Evolutionary conservation across 768 basidiomycete genomes (phyloP).

Genomic region (Aureoboletus auriporus): DNA sequence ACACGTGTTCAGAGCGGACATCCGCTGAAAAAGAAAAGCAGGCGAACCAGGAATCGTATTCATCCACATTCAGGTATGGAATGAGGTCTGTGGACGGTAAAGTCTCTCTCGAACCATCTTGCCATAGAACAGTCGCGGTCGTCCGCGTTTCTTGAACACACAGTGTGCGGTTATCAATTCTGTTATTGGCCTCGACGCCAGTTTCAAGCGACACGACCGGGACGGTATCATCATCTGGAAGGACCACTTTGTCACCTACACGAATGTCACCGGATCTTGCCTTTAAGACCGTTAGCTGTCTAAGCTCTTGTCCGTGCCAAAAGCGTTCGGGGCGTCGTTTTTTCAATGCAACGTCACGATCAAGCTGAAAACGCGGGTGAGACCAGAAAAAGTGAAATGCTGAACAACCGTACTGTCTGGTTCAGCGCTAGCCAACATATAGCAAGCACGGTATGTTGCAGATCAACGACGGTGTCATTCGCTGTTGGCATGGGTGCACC

Average conservation of each 20-base stretch:
- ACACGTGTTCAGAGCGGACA: constrained; percentile 9
- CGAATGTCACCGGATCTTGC: constrained; percentile 63
- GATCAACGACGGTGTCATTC: constrained; percentile 63
- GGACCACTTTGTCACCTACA: constrained; percentile 66
- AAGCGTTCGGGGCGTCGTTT: constrained; percentile 68
- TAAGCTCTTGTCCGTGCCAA: constrained; percentile 66
- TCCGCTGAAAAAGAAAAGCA: not conserved
- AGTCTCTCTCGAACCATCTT: constrained; percentile 70
- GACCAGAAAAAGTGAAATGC: not conserved
- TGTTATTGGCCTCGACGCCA: constrained; percentile 40
- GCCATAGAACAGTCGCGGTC: constrained; percentile 77
- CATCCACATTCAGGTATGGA: constrained; percentile 84
- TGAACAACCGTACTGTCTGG: constrained; percentile 56
- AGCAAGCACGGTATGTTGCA: constrained; percentile 75
- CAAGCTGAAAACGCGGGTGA: constrained; percentile 45
- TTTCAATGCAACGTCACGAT: constrained; percentile 47
- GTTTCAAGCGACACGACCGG: constrained; percentile 61
- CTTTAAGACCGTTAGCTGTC: constrained; percentile 59
- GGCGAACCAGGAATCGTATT: constrained; percentile 84
- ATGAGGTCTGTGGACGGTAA: constrained; percentile 62
- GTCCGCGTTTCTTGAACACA: constrained; percentile 70
- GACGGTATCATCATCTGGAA: constrained; percentile 47
- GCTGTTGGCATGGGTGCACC: constrained; percentile 40
- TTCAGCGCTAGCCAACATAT: constrained; percentile 87
- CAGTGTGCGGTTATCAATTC: constrained; percentile 52